These are phyloP conservation scores for Tillandsia fasciculata DNA, from an alignment of 176 grass and related monocot genomes.

Conservation along the genomic window DNA sequence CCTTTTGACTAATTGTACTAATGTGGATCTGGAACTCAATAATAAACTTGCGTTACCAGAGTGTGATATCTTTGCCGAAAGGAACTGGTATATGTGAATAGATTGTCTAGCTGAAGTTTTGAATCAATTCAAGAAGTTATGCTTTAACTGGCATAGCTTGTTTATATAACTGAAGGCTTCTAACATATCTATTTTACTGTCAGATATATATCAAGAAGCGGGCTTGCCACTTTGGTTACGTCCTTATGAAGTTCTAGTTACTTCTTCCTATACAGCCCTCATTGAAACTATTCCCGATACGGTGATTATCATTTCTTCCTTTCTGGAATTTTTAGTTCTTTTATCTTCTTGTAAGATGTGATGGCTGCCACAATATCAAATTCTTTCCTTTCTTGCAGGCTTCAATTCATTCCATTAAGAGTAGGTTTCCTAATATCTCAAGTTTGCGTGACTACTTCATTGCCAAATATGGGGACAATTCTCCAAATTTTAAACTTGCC, in stretches of 20 bases:
- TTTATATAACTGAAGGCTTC: background rate
- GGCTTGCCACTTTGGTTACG: conserved; percentile 97
- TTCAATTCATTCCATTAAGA: conserved; percentile 98
- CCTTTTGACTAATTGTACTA: no score
- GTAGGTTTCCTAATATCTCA: conserved; percentile 79
- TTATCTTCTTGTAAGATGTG: conserved; percentile 5
- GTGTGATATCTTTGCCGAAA: no score
- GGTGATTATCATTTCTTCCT: conserved; percentile 28
- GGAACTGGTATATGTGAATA: no score
- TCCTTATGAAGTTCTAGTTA: conserved; percentile 96
- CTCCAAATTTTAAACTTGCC: conserved; percentile 87
- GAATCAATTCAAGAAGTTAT: background rate
- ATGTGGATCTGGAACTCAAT: no score
- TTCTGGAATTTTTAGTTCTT: background rate
- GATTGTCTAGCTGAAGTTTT: no score
- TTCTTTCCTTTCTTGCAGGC: conserved; percentile 44
- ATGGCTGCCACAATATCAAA: conserved; percentile 6
- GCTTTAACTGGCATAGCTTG: background rate
- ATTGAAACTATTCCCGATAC: conserved; percentile 99
- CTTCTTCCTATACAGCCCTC: conserved; percentile 91
- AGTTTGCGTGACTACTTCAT: conserved; percentile 81
- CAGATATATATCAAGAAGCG: conserved; percentile 99
- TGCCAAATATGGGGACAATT: conserved; percentile 97
- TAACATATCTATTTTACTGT: background rate
- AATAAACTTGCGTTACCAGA: no score